Evolutionary conservation across 306 rosid species (phyloP).

Genomic region (Hippophae gyantsensis): DNA sequence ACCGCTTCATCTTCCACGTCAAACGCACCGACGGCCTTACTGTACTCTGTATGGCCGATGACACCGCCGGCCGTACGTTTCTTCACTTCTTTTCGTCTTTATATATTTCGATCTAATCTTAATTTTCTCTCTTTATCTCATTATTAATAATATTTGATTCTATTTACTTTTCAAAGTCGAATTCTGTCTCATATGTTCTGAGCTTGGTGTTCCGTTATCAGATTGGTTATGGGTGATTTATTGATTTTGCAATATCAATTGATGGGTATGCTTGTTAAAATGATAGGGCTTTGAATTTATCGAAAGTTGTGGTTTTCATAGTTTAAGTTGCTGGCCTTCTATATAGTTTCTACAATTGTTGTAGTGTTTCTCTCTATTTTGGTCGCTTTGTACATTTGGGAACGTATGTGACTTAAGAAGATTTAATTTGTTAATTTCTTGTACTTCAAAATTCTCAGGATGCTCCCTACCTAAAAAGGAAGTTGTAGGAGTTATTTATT

Average conservation of each 20-base stretch:
- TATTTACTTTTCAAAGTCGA: not conserved
- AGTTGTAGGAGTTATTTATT: not conserved
- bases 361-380: not conserved
- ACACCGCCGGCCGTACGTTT: slow-evolving; percentile 64
- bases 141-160: not conserved
- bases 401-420: too few species aligned
- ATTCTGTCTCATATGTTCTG: too few species aligned
- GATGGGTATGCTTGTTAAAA: not conserved
- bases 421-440: too few species aligned
- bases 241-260: not conserved
- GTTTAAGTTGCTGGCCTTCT: not conserved
- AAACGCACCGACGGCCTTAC: slow-evolving; percentile 98
- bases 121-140: not conserved
- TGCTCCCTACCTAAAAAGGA: too few species aligned
- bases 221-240: too few species aligned
- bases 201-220: too few species aligned
- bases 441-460: too few species aligned
- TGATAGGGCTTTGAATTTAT: not conserved
- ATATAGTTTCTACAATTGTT: not conserved
- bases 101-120: not conserved
- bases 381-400: not conserved
- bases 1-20: slow-evolving; percentile 80
- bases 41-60: slow-evolving; percentile 98
- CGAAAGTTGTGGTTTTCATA: not conserved
- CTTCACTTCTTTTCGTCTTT: not conserved